Evolutionary conservation across 2,329 filamentous ascomycete species (phyloP).

Genomic region (Fusarium brachygibbosum): DNA sequence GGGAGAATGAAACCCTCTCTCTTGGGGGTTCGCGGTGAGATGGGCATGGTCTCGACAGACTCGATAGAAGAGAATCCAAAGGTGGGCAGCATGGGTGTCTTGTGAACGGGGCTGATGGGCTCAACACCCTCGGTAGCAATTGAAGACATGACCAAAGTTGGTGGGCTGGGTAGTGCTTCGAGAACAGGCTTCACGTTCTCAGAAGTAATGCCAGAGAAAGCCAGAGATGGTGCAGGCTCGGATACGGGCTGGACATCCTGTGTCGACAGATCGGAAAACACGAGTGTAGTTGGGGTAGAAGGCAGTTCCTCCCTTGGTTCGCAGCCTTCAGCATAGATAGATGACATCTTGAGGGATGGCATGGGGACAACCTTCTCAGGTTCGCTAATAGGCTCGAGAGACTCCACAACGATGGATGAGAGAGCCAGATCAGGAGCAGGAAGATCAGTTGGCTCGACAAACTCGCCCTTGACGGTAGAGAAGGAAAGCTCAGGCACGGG

Average conservation of each 20-base stretch:
- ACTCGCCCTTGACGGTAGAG: constrained; percentile 44
- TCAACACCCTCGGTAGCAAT: constrained; percentile 55
- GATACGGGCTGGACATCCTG: constrained; percentile 56
- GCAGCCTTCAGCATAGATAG: constrained; percentile 51
- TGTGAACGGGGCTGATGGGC: constrained; percentile 56
- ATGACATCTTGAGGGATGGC: constrained; percentile 49
- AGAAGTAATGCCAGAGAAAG: constrained; percentile 41
- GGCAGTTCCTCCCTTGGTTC: constrained; percentile 54
- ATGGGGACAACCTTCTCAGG: constrained; percentile 51
- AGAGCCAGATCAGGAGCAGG: constrained; percentile 47
- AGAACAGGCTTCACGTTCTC: constrained; percentile 56
- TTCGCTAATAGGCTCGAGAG: constrained; percentile 53
- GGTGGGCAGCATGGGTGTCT: constrained; percentile 44
- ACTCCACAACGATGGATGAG: constrained; percentile 49
- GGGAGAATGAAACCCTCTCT: constrained; percentile 70
- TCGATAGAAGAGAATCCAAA: constrained; percentile 62
- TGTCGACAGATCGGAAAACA: constrained; percentile 53
- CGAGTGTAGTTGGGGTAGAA: constrained; percentile 45
- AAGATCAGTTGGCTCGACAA: constrained; percentile 45
- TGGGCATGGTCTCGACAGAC: constrained; percentile 61
- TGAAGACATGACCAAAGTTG: constrained; percentile 55
- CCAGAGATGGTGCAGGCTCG: constrained; percentile 43
- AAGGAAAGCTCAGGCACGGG: constrained; percentile 37
- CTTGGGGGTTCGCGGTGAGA: constrained; percentile 65
- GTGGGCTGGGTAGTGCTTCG: constrained; percentile 42